Base-by-base conservation (phyloP, 768 basidiomycete species). In the Boletus bicolor region DNA sequence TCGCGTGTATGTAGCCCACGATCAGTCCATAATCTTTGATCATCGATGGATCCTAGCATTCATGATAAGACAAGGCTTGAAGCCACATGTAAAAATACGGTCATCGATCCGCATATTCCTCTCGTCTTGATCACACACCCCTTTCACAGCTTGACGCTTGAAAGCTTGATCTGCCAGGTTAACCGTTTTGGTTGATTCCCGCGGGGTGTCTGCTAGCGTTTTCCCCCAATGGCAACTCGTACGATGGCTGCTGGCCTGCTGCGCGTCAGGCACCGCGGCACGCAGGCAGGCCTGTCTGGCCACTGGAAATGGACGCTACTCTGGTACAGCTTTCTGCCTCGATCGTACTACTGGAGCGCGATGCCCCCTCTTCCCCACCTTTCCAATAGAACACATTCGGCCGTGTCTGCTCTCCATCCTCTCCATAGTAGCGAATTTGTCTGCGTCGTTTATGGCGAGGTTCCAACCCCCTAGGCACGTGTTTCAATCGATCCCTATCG, bases 31-130 rank as follows among this genome's bases (percentile, higher is more conserved):
- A 28, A 55, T 59, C 54, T 43, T 30, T 28, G 28, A 30, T 30
- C 56, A 68, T 68, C 66, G 66, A 67, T 67, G 51, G 55, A 55
- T 41, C 42, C 44, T 38, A 11, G 28, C 21, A 8, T 53, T 30
- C 46, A 10, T 34, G 57, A 59, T 59, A 58, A 34, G 57, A 17
- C 4, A 44, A 5, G 26, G 6, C 5, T 5, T 9, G 50, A 14
- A 0, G n/a, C 26, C 36, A 51, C 51, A 55, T 44, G 37, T 41
- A 4, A n/a, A 30, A 9, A 53, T 48, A 54, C 53, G 8, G 28
- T 26, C 44, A 67, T 64, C 62, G 58, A 64, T 51, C 57, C 61
- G 53, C 48, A 44, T 14, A 34, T 41, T 46, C 43, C 53, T 44
- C 49, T 57, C 50, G 35, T 49, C 54, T 55, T 51, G 50, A 67